A percentile compares a stretch with the other conserved stretches of the same genome.
phyloP scores from a whole-genome alignment of 805 yeast species.

The Ogataea haglerorum region DNA sequence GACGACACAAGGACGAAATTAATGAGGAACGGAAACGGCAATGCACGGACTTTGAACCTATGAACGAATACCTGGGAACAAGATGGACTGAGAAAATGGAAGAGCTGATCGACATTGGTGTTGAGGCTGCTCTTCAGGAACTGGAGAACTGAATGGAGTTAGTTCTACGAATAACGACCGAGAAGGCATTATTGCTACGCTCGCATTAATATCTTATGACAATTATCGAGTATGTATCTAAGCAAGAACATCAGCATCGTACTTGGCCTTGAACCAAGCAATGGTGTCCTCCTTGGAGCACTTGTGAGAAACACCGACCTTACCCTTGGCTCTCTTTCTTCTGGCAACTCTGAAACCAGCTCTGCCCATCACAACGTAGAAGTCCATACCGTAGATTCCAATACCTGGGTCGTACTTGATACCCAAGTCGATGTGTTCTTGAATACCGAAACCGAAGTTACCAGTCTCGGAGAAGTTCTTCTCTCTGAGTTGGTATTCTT shows the following conservation, averaged over 20 bases:
- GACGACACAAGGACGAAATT: conserved; percentile 43
- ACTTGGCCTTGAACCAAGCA: conserved; percentile 98
- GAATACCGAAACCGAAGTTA: conserved; percentile 99
- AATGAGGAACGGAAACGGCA: conserved; percentile 39
- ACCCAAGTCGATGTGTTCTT: conserved; percentile 99
- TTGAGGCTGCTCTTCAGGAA: conserved; percentile 30
- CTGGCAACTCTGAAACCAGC: conserved; percentile 99
- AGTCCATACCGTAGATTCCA: conserved; percentile 99
- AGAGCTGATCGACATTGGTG: conserved; percentile 37
- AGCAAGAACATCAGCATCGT: conserved; percentile 87
- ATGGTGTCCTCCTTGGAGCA: conserved; percentile 92
- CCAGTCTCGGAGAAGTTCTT: conserved; percentile 98
- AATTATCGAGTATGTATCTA: conserved; percentile 15
- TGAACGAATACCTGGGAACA: conserved; percentile 41
- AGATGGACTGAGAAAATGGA: conserved; percentile 51
- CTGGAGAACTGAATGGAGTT: conserved; percentile 1
- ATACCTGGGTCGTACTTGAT: conserved; percentile 99
- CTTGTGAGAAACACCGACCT: conserved; percentile 89
- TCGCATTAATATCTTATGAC: conserved; percentile 7
- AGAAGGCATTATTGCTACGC: conserved; percentile 1
- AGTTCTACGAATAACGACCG: neutral
- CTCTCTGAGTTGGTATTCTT: conserved; percentile 94
- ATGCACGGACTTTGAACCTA: conserved; percentile 43
- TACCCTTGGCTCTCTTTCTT: conserved; percentile 91
- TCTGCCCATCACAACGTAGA: conserved; percentile 99